phyloP scores from a whole-genome alignment of 441 rosid species.

The Jatropha multifida region DNA sequence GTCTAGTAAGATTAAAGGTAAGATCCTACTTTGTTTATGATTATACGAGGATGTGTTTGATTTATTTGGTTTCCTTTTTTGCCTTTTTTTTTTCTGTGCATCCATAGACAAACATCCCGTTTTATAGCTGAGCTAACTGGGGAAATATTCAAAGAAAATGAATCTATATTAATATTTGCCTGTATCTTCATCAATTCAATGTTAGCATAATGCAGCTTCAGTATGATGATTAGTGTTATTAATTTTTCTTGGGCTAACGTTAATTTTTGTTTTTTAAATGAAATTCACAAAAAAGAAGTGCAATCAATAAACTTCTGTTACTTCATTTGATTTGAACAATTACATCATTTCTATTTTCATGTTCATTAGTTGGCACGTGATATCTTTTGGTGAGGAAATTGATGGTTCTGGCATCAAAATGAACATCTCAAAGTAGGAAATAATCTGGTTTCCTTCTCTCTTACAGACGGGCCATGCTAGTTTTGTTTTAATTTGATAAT shows the following conservation, averaged over 20 bases:
- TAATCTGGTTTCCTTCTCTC: too few species aligned
- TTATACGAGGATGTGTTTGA: neutral
- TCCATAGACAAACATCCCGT: too few species aligned
- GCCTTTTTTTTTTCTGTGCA: too few species aligned
- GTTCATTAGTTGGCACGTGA: neutral
- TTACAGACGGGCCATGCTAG: too few species aligned
- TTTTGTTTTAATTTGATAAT: neutral
- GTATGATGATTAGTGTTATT: neutral
- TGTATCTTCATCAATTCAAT: neutral
- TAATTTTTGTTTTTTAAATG: too few species aligned
- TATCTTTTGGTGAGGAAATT: too few species aligned
- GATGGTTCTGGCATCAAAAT: too few species aligned
- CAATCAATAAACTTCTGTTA: too few species aligned
- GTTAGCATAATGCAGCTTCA: neutral
- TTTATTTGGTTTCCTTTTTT: neutral
- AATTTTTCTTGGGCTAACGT: too few species aligned
- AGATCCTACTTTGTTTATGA: slow-evolving; percentile 16
- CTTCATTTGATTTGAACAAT: neutral
- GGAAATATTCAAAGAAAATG: neutral
- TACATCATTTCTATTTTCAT: neutral
- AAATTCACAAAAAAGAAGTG: too few species aligned
- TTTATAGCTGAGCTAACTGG: neutral
- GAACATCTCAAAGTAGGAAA: too few species aligned
- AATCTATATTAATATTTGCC: too few species aligned
- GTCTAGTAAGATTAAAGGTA: slow-evolving; percentile 16